Base-by-base conservation (phyloP, 2,329 filamentous ascomycete species). In the Dissoconium aciculare region DNA sequence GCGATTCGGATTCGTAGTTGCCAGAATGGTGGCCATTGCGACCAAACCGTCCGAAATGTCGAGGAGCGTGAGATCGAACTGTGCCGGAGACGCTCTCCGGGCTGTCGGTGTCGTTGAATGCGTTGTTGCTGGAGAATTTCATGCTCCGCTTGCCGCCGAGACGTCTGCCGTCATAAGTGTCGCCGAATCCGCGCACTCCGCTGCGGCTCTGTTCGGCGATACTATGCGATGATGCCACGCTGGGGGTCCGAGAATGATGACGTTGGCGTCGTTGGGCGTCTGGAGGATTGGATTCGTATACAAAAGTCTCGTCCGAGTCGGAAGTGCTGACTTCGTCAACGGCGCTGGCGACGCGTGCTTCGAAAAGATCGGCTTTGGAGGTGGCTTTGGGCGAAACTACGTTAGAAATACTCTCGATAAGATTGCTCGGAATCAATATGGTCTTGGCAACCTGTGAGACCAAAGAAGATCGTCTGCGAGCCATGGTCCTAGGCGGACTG, bases 291-390 rank as follows among this genome's bases (percentile, higher is more conserved):
- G 89, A 95, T 56, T 98, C 89, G 58, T 98, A 98, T 11, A 98
- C 89, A 55, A 95, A 98, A 0, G 89, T 95, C 57, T 95, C 89
- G 49, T 94, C 89, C 1, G 87, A 95, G 54, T 98, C 89, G 5
- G 87, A 94, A 9, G 87, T 92, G 54, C 94, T 81, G 26, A 83
- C 84, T 55, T 95, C 85, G 52, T 95, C 87, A 31, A 98, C 84
- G 5, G 87, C 87, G 53, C 77, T 94, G 30, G 87, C 87, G 43
- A 98, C 84, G 52, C 92, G 92, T 44, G 85, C 84, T 60, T 95
- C 89, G 53, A 98, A 98, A 30, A 95, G 84, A 57, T 98, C 89
- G 51, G 89, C 87, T 62, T 95, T 95, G 37, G 85, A 92, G 11
- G 84, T 89, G 37, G 77, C 82, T 76, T 66, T 55, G 36, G 50